Conservation (phyloP, 257 asterid species). For the Solanum clarkiae region DNA sequence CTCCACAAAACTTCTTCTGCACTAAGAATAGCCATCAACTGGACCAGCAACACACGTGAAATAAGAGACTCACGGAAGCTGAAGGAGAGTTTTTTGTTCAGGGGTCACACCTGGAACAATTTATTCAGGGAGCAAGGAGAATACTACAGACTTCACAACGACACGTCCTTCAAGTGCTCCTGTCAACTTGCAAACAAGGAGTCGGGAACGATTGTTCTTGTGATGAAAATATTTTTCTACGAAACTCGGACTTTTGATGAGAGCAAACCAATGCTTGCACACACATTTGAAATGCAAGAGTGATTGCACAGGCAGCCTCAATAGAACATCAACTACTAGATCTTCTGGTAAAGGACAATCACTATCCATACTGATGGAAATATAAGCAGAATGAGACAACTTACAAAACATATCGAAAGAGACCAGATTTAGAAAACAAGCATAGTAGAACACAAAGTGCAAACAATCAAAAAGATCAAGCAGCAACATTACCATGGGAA, state of each 20-base stretch:
- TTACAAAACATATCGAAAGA: not conserved
- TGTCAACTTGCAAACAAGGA: constrained; percentile 14
- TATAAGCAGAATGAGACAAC: not conserved
- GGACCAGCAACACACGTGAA: constrained; percentile 21
- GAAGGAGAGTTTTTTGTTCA: not conserved
- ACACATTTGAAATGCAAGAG: constrained; percentile 21
- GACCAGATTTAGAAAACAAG: not conserved
- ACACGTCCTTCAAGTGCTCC: not conserved
- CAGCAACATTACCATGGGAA: not conserved
- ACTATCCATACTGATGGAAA: not conserved
- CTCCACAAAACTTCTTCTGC: not conserved
- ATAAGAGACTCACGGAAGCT: constrained; percentile 1
- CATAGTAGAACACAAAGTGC: not conserved
- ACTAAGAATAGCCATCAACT: constrained; percentile 22
- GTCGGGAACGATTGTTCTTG: constrained; percentile 12
- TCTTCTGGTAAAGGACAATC: constrained; percentile 12
- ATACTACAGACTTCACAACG: not conserved
- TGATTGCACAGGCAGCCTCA: constrained; percentile 23
- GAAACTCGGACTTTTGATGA: constrained; percentile 18
- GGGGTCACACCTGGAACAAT: not conserved
- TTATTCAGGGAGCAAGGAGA: not conserved
- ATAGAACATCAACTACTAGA: constrained; percentile 14
- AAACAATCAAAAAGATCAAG: not conserved
- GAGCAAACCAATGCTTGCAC: constrained; percentile 25
- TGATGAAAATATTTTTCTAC: constrained; percentile 12